Base-by-base conservation (phyloP, 1,284 basidiomycete genomes). In the Trichosporon coremiiforme region DNA sequence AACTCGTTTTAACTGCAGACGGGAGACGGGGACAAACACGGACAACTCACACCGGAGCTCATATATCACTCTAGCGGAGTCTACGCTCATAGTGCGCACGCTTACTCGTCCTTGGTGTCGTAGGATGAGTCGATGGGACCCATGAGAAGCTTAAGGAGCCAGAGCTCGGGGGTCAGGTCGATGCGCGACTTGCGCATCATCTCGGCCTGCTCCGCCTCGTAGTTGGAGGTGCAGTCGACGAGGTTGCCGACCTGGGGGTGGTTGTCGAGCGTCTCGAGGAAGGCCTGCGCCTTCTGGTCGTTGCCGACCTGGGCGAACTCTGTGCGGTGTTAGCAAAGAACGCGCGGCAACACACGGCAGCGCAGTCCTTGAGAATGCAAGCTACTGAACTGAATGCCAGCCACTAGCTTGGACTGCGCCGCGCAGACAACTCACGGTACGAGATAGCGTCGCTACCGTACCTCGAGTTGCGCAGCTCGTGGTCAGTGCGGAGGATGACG, bases 241-340 rank as follows among this genome's bases (percentile, higher is more conserved):
- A 85, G 71, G 17, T 70, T 73, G 57, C 84, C 85, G 66, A 86
- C 78, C 31, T 77, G 67, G 8, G 84, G 84, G 75, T 86, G 80
- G 72, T 79, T 80, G 70, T 86, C 85, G 36, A 85, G 76, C 68
- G 83, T 82, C 36, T 78, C 84, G 20, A 86, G 77, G 83, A 85
- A 85, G 7, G 75, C 75, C 67, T 80, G 80, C 1, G 84, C 84
- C 71, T 84, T 84, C 72, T 76, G 50, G 71, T 85, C 85, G 75
- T 82, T 83, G 15, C 84, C 84, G 66, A 85, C 83, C 75, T 85
- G 84, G n/a, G 84, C 84, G 65, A 85, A 81, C 73, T 84, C 80
- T 82, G 70, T 3, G 41, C 4, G 4, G 17, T 47, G 67, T 71
- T 22, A 68, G 66, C 38, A 12, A 4, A 6, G 17, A 45, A 4